Percentiles rank a stretch among this genome's conserved stretches.
Conservation (phyloP, 1,284 basidiomycete genomes). For the Fomes fomentarius region DNA sequence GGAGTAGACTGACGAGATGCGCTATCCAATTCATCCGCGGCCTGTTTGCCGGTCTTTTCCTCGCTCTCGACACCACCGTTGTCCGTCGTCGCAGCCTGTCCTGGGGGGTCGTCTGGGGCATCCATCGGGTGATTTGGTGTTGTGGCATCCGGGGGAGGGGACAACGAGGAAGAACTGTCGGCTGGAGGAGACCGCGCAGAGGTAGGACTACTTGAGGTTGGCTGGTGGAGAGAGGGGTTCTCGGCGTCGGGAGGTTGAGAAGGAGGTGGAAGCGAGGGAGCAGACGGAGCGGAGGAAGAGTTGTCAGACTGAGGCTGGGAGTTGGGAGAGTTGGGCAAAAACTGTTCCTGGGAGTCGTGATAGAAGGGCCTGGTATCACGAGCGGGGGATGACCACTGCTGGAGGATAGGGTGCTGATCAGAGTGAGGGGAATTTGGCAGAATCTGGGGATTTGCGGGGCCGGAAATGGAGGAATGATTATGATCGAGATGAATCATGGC, state of each 20-base stretch:
- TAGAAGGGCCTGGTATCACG: conserved; percentile 35
- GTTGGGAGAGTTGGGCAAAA: conserved; percentile 30
- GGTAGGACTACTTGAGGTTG: conserved; percentile 27
- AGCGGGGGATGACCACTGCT: conserved; percentile 42
- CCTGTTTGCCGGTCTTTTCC: conserved; percentile 8
- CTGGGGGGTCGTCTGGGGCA: conserved; percentile 20
- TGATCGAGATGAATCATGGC: conserved; percentile 67
- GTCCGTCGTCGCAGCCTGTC: conserved; percentile 3
- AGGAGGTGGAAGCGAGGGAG: conserved; percentile 18
- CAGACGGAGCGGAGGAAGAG: conserved; percentile 12
- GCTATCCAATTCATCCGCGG: conserved; percentile 33
- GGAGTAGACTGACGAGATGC: conserved; percentile 61
- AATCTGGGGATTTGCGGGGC: conserved; percentile 44
- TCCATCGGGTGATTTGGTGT: conserved; percentile 31
- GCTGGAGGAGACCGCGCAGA: conserved; percentile 31
- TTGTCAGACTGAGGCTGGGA: conserved; percentile 28
- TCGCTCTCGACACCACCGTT: conserved; percentile 7
- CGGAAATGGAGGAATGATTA: conserved; percentile 46
- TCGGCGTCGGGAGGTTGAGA: conserved; percentile 32
- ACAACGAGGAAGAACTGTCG: conserved; percentile 34
- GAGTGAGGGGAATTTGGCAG: conserved; percentile 41
- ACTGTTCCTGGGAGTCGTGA: conserved; percentile 35
- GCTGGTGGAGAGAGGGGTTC: conserved; percentile 29
- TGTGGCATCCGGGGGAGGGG: conserved; percentile 34
- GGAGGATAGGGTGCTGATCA: conserved; percentile 42